Evolutionary conservation across 2,329 filamentous ascomycete species (phyloP), one percentile per base, ranked within the genome.

Genomic region (Lasiodiplodia hormozganensis): DNA sequence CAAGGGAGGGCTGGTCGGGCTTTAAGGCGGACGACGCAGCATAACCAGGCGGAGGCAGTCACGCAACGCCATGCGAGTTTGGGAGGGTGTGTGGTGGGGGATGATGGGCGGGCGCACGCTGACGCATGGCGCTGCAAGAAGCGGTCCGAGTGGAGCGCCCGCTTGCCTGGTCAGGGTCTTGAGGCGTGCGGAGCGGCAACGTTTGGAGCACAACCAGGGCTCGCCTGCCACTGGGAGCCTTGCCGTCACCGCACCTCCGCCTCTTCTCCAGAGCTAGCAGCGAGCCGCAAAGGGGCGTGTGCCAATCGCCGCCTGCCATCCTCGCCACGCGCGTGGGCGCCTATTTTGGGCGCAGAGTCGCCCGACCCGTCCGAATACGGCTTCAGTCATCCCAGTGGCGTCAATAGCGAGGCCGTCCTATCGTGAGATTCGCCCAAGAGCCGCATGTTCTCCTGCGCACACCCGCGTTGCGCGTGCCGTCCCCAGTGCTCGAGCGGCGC

Each of bases 221-320:
- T 64, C 60, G 28, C 43, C 23, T 21, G 40, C 60, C 60, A 64
- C 14, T 64, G 60, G 36, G 58, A 34, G 43, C 60, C 47, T 60
- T 58, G 65, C 65, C 53, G 53, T 60, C 65, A 67, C 65, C 53
- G 56, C 62, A 25, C 36, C 64, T 58, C 52, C 65, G 36, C 65
- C 21, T 58, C 28, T 47, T 16, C 43, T 43, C 25, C 36, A 28
- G 31, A 28, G 51, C 64, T 58, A 49, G 18, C 40, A 36, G 3
- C 36, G 65, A 67, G 65, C 65, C 65, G 65, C 65, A 67, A 67
- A 51, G 65, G 65, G 65, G 31, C 21, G 14, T 67, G 40, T 67
- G 40, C 65, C 65, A 67, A 67, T 67, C 53, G 65, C 53, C 40
- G 38, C 52, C 53, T 40, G 25, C 21, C 14, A 21, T 21, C 53